phyloP scores from a whole-genome alignment of 2,329 filamentous ascomycete species.

The Phaeoacremonium minimum region DNA sequence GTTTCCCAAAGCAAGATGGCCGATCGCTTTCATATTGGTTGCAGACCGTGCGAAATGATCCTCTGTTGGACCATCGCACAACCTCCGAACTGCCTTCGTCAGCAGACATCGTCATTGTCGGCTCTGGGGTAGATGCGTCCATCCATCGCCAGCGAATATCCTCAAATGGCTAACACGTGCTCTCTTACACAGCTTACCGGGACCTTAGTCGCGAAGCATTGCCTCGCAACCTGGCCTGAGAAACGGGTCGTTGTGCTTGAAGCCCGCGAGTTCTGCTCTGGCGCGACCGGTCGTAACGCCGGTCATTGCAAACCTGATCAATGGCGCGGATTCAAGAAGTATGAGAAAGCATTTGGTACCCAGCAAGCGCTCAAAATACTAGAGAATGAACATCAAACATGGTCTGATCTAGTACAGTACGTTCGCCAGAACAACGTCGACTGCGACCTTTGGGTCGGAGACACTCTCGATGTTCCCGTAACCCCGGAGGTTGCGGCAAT shows the following conservation, averaged over 20 bases:
- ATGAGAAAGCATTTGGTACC: constrained; percentile 2
- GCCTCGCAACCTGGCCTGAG: constrained; percentile 8
- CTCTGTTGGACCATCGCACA: not conserved
- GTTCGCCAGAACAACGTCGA: constrained; percentile 10
- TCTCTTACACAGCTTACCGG: constrained; percentile 6
- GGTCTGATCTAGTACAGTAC: constrained; percentile 10
- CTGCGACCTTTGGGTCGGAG: constrained; percentile 14
- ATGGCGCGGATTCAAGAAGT: constrained; percentile 3
- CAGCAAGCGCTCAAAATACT: not conserved
- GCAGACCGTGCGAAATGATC: not conserved
- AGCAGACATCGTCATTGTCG: not conserved
- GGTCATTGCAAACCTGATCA: constrained; percentile 4
- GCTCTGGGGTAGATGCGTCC: not conserved
- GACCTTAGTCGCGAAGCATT: constrained; percentile 7
- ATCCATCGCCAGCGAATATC: no score
- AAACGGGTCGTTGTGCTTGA: constrained; percentile 11
- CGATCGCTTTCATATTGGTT: not conserved
- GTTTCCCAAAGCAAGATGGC: not conserved
- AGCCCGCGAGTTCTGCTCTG: constrained; percentile 10
- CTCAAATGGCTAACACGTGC: not conserved
- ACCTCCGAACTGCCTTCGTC: not conserved
- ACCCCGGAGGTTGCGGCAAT: constrained; percentile 7
- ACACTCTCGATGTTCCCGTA: constrained; percentile 12
- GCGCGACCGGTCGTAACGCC: constrained; percentile 9
- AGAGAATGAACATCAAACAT: constrained; percentile 6